A percentile compares a stretch with the other conserved stretches of the same genome.
Evolutionary conservation across 768 basidiomycete species (phyloP).

Genomic region (Lactarius indigo): DNA sequence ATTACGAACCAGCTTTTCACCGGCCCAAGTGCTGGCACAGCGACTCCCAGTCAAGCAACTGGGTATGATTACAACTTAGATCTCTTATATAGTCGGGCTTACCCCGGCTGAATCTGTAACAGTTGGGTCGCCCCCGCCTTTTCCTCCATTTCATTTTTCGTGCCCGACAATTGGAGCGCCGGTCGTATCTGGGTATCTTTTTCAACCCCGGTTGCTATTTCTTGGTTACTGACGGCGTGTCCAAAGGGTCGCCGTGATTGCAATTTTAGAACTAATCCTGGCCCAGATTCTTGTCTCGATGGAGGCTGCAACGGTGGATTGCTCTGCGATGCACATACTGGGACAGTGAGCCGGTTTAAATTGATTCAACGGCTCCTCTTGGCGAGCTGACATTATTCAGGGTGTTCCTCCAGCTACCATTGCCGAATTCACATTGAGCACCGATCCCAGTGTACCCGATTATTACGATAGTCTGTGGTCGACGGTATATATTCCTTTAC

Average conservation of each 20-base stretch:
- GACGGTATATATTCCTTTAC: neutral
- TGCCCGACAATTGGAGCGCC: constrained; percentile 39
- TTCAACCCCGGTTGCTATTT: neutral
- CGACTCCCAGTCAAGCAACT: constrained; percentile 31
- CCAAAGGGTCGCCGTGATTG: constrained; percentile 38
- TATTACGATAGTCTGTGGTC: constrained; percentile 31
- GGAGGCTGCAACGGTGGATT: constrained; percentile 44
- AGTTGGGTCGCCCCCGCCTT: constrained; percentile 15
- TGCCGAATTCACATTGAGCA: constrained; percentile 37
- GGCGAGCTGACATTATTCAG: constrained; percentile 14
- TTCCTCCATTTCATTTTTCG: constrained; percentile 31
- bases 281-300: constrained; percentile 35
- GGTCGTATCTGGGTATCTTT: constrained; percentile 38
- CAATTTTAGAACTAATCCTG: constrained; percentile 35
- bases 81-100: neutral
- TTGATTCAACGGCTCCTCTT: neutral
- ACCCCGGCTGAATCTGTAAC: neutral
- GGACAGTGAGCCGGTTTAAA: constrained; percentile 29
- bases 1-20: constrained; percentile 31
- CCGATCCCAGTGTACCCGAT: constrained; percentile 27
- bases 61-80: constrained; percentile 24
- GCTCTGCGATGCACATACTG: constrained; percentile 30
- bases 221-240: neutral
- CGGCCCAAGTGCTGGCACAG: constrained; percentile 32
- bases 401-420: constrained; percentile 36